A percentile compares a stretch with the other conserved stretches of the same genome.
Evolutionary conservation across 768 basidiomycete genomes (phyloP).

Genomic region (Candolleomyces efflorescens): DNA sequence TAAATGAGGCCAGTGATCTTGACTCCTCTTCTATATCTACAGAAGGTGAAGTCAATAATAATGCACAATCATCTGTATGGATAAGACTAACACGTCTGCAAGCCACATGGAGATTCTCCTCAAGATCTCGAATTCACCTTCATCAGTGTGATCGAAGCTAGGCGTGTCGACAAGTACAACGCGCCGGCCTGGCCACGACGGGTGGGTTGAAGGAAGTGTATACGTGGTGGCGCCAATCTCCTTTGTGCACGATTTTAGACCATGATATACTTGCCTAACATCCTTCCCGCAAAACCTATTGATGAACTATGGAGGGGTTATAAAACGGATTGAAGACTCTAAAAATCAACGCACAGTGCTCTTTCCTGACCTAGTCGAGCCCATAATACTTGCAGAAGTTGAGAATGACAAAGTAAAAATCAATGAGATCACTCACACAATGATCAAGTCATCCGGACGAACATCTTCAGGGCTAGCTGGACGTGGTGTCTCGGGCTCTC

Average conservation of each 20-base stretch:
- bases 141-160: slow-evolving; percentile 22
- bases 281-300: neutral
- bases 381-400: slow-evolving; percentile 1
- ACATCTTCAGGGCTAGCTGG: too few relatives aligned
- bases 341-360: neutral
- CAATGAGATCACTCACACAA: neutral
- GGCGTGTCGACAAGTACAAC: slow-evolving; percentile 25
- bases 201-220: neutral
- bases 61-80: neutral
- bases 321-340: neutral
- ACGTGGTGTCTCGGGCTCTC: too few relatives aligned
- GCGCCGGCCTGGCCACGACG: neutral
- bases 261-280: neutral
- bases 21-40: slow-evolving; percentile 1
- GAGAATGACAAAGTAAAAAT: too few relatives aligned
- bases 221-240: neutral
- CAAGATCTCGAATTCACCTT: slow-evolving; percentile 20
- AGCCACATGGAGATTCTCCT: slow-evolving; percentile 21
- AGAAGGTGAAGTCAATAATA: neutral
- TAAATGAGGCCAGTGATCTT: slow-evolving; percentile 12
- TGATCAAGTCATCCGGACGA: neutral
- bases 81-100: slow-evolving; percentile 11
- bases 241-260: slow-evolving; percentile 2
- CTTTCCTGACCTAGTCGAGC: slow-evolving; percentile 1
- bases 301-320: neutral